Evolutionary conservation across 1,284 basidiomycete species (phyloP), one percentile per base, ranked within the genome.

Genomic region (Microstroma glucosiphilum): DNA sequence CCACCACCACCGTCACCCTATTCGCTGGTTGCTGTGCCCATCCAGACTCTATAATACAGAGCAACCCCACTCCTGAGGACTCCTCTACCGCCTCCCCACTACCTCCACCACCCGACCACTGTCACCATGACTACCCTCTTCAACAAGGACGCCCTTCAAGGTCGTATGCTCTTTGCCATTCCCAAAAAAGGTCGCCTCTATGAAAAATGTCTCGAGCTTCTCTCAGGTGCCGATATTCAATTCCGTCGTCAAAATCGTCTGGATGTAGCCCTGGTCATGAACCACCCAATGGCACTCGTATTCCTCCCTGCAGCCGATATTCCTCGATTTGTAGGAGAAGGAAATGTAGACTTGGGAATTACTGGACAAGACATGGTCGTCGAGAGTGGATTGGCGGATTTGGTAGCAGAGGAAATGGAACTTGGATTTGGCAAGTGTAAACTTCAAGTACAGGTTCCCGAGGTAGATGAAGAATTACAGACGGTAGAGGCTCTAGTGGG

Each of bases 271-370:
- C 84, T 97, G 15, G 91, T 91, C 17, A 86, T 89, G 68, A 98
- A 98, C 79, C 91, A 92, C 76, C 88, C 88, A 56, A 92, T 98
- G 67, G 92, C 92, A 6, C 86, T 97, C 57, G 90, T 99, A 40
- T 98, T 99, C 82, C 88, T 98, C 19, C 94, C 96, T 23, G 96
- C 96, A 1, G 85, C 90, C 8, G 96, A 99, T 78, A 99, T 99
- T 68, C 94, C 94, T 12, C 94, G 92, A 41, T 99, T 97, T 81
- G 96, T 99, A 42, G 96, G 92, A 37, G 92, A 96, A 80, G 94
- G 94, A 60, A 91, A 96, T 76, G 90, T 98, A 73, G 90, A 94
- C 77, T 83, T 81, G 43, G 92, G 91, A 6, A 92, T 94, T 67
- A 94, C 91, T 7, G 94, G 94, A 1, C 93, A 97, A 81, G 94